Conservation (phyloP, 2,329 filamentous ascomycete species). For the Fusarium albosuccineum region DNA sequence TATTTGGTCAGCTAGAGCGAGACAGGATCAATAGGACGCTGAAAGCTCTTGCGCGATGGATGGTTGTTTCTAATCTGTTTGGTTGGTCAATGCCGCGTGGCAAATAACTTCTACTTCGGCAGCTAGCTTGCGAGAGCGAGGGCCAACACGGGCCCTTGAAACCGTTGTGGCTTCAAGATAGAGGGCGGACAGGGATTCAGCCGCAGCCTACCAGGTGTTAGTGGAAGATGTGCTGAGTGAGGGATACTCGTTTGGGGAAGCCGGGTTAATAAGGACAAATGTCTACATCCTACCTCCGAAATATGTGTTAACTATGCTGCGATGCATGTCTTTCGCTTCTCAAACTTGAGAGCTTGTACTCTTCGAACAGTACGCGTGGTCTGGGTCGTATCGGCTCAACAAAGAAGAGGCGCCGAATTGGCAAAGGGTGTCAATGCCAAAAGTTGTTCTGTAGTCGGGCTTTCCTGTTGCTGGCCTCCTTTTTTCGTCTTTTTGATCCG, state of each 20-base stretch:
- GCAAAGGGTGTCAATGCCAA: background rate
- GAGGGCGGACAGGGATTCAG: conserved; percentile 18
- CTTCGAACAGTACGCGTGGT: background rate
- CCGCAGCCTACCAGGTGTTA: conserved; percentile 25
- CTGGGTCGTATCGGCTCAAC: background rate
- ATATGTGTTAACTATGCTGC: conserved; percentile 1
- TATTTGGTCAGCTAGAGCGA: background rate
- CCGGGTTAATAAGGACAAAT: conserved; percentile 31
- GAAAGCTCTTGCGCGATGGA: background rate
- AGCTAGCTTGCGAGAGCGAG: conserved; percentile 13
- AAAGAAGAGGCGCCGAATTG: background rate
- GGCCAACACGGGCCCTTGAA: conserved; percentile 17
- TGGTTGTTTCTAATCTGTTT: conserved; percentile 6
- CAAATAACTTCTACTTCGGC: conserved; percentile 8
- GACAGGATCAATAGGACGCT: too few species aligned
- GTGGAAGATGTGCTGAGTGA: conserved; percentile 16
- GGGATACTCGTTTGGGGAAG: conserved; percentile 44
- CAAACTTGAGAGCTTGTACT: background rate
- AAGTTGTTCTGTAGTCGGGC: background rate
- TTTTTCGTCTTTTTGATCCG: too few species aligned
- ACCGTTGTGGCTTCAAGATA: conserved; percentile 39
- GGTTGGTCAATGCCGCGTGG: conserved; percentile 1
- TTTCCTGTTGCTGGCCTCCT: background rate
- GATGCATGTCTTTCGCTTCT: conserved; percentile 15
- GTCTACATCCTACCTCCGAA: background rate